These are phyloP conservation scores for Nicotiana sylvestris DNA, from an alignment of 257 asterid genomes.

Conservation along the genomic window DNA sequence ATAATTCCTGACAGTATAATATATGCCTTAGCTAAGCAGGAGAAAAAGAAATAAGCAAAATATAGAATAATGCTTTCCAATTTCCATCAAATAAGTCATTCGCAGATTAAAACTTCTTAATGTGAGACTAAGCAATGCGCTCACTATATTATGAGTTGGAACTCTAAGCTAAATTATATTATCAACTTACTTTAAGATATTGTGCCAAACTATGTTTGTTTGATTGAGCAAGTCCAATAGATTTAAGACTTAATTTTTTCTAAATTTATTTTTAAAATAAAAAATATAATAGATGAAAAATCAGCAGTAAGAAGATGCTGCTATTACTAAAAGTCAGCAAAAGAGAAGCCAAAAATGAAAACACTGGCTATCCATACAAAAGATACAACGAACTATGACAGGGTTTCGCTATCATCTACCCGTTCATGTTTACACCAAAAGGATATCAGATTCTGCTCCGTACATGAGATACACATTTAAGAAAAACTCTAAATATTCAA, in stretches of 20 bases:
- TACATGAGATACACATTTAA: not conserved
- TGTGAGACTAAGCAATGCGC: not conserved
- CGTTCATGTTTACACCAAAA: no score
- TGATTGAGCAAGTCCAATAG: not conserved
- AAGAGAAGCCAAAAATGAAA: no score
- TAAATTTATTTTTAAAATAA: no score
- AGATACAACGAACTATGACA: no score
- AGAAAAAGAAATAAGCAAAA: not conserved
- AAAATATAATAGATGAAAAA: no score
- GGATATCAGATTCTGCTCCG: not conserved
- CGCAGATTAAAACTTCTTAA: not conserved
- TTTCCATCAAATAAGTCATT: not conserved
- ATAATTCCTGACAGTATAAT: slow-evolving; percentile 52
- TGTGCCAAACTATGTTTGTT: not conserved
- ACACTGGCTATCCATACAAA: no score
- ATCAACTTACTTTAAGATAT: not conserved
- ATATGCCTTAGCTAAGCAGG: not conserved
- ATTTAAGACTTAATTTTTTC: no score
- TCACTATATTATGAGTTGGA: not conserved
- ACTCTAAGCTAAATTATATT: not conserved
- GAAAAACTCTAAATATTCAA: not conserved
- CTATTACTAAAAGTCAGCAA: no score
- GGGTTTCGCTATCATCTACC: no score
- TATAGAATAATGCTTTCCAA: not conserved
- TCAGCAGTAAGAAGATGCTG: no score